Evolutionary conservation across 805 yeast genomes (phyloP).

Genomic region (Tetrapisispora pingtungensis): DNA sequence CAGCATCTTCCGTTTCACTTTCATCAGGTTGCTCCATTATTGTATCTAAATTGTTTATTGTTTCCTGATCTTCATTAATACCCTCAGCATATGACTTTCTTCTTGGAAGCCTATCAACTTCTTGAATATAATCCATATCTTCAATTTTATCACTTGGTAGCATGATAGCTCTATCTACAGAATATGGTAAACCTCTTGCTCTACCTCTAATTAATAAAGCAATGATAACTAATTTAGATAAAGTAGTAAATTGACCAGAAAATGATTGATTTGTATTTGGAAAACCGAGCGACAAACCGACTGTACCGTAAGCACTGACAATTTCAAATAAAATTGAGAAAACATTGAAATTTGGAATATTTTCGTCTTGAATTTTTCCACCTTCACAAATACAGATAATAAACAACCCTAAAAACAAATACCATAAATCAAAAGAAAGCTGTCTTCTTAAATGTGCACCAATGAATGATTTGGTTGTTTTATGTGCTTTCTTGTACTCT

Average conservation of each 20-base stretch:
- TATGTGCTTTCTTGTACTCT: slow-evolving; percentile 24
- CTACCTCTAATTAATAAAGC: slow-evolving; percentile 92
- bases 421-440: slow-evolving; percentile 92
- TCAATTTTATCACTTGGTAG: slow-evolving; percentile 62
- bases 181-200: slow-evolving; percentile 91
- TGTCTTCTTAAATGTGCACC: slow-evolving; percentile 87
- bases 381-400: slow-evolving; percentile 84
- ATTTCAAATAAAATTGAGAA: slow-evolving; percentile 77
- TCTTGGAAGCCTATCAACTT: slow-evolving; percentile 6
- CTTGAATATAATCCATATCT: slow-evolving; percentile 51
- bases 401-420: slow-evolving; percentile 74
- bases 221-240: slow-evolving; percentile 76
- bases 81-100: background rate
- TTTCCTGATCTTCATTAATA: background rate
- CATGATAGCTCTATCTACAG: slow-evolving; percentile 89
- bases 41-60: background rate
- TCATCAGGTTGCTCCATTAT: background rate
- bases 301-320: slow-evolving; percentile 93
- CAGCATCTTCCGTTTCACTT: slow-evolving; percentile 18
- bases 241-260: slow-evolving; percentile 54
- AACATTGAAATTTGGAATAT: slow-evolving; percentile 45
- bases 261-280: slow-evolving; percentile 60
- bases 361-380: slow-evolving; percentile 38
- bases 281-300: slow-evolving; percentile 83
- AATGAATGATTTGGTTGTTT: slow-evolving; percentile 44